Evolutionary conservation across 139 green algal species (phyloP), one percentile per base, ranked within the genome.

Genomic region (Chlamydomonas schloesseri): DNA sequence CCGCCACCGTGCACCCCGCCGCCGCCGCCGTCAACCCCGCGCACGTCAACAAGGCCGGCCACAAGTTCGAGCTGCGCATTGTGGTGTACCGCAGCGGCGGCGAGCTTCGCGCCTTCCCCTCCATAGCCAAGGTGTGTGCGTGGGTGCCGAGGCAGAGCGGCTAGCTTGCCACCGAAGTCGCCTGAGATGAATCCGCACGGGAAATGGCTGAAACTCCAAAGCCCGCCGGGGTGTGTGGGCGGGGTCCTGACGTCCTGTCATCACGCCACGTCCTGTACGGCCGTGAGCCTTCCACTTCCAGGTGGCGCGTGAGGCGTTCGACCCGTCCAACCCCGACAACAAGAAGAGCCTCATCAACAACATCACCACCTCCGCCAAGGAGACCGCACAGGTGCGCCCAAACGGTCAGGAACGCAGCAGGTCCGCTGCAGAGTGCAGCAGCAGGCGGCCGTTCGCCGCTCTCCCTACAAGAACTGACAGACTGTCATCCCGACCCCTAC

Each of bases 61-160:
- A 90, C 79, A 90, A 90, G 78, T 90, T 90, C 71, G 86, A 90
- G 71, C 75, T 90, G 71, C 71, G 86, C 2, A 74, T 90, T 6
- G 86, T 90, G 58, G 86, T 90, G 64, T 90, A 90, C 64, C 71
- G 86, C 26, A 65, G 73, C 2, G 86, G 86, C 0, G 55, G 65
- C 31, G 72, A 87, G 71, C 80, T 90, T 23, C 71, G 73, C 29
- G 86, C 86, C 18, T 90, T 87, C 64, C 86, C 86, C 18, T 90
- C 86, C 62, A 90, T 90, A 36, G 86, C 86, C 20, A 90, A 90
- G 86, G 86, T 89, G 33, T 28, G 73, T 26, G 64, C 28, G 64
- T 20, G n/a, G n/a, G n/a, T n/a, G n/a, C n/a, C n/a, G 42, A 8
- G 42, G 42, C 42, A 8, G 42, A 13, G 42, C 42, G 42, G 42